These are phyloP conservation scores for Solanum sitiens DNA, from an alignment of 257 asterid species.

Conservation along the genomic window DNA sequence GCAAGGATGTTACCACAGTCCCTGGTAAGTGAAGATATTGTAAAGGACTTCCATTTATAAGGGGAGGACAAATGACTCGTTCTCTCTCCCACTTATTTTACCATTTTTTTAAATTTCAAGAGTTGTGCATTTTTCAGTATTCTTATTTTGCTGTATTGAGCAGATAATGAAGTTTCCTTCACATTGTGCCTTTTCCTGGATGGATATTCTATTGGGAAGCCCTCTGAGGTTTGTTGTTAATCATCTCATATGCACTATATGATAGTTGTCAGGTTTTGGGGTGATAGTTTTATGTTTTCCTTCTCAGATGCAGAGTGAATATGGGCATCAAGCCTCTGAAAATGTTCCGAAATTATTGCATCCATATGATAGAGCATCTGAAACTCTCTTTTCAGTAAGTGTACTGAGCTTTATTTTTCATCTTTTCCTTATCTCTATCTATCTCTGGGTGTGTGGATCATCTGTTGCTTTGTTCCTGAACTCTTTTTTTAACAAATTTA, in stretches of 20 bases:
- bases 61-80: not conserved
- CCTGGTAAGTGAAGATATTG: slow-evolving; percentile 27
- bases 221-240: slow-evolving; percentile 50
- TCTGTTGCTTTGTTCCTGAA: not conserved
- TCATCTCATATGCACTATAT: slow-evolving; percentile 4
- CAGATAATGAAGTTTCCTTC: slow-evolving; percentile 77
- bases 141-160: not conserved
- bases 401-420: not conserved
- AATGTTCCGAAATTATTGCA: slow-evolving; percentile 64
- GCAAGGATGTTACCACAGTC: slow-evolving; percentile 16
- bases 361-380: slow-evolving; percentile 88
- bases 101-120: not conserved
- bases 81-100: not conserved
- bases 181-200: slow-evolving; percentile 63
- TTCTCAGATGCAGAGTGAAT: slow-evolving; percentile 41
- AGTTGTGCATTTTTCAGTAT: not conserved
- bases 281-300: not conserved
- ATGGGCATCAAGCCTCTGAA: slow-evolving; percentile 30
- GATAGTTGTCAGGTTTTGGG: not conserved
- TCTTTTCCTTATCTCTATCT: not conserved
- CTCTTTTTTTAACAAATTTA: not conserved
- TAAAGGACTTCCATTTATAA: not conserved
- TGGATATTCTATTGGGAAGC: slow-evolving; percentile 76
- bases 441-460: not conserved
- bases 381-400: slow-evolving; percentile 81